Conservation (phyloP, 2,329 filamentous ascomycete species). For the Sporothrix dimorphospora region DNA sequence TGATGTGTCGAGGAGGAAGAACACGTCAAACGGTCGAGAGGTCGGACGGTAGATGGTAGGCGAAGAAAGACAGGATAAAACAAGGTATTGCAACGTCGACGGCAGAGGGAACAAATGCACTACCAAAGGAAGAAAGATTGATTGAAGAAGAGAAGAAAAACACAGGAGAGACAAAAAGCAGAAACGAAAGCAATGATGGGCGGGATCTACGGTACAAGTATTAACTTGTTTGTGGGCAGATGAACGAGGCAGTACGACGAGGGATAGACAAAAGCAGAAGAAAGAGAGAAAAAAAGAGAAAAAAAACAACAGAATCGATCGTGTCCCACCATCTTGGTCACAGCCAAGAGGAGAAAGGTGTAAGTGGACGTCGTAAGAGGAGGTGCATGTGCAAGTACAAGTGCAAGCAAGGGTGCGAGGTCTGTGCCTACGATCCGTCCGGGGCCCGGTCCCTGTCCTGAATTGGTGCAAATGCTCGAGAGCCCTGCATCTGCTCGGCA, state of each 20-base stretch:
- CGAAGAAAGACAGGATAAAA: neutral
- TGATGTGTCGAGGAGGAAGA: neutral
- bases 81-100: neutral
- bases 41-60: neutral
- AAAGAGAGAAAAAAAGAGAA: neutral
- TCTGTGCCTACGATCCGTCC: neutral
- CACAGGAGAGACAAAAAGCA: conserved; percentile 6
- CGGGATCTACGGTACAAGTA: conserved; percentile 21
- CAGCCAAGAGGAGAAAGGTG: neutral
- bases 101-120: neutral
- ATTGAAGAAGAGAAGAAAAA: neutral
- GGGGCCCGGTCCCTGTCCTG: neutral
- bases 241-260: neutral
- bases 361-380: neutral
- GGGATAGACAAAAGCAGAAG: neutral
- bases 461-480: neutral
- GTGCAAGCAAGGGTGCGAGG: conserved; percentile 3
- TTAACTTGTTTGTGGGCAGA: neutral
- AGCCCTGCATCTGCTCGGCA: conserved; percentile 4
- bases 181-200: neutral
- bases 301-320: neutral
- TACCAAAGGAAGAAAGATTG: neutral
- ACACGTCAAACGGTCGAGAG: too few species aligned
- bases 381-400: neutral
- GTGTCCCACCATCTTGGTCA: neutral